Evolutionary conservation across 257 asterid species (phyloP), one percentile per base, ranked within the genome.

Genomic region (Penstemon eatonii): DNA sequence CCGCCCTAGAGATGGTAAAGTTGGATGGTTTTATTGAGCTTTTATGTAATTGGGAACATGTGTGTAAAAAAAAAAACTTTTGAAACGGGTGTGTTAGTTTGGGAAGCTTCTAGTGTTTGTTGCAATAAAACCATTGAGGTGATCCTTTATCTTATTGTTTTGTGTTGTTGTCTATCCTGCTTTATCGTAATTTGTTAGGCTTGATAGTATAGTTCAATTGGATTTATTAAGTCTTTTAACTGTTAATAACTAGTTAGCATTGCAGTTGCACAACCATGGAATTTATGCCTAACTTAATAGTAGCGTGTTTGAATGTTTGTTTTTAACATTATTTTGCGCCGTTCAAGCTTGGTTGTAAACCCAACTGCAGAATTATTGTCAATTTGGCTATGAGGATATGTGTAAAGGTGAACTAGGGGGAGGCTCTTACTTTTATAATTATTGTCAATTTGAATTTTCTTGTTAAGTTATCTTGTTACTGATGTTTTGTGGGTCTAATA

Each of bases 111-210:
- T 65, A 44, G 49, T 56, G 41, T 67, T 70, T 53, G 49, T 63
- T 67, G 61, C 56, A 63, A 74, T 71, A 67, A 78, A 25, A 51
- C 60, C 60, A 41, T 68, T 60, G 56, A 57, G 70, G 69, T 50
- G 39, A 52, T 56, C 41, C 65, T 62, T 63, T 71, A 45, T 55
- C 70, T 61, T 62, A 45, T 18, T 51, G 11, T 37, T 38, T 74
- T 52, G 43, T 62, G 49, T 52, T 68, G 25, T 54, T 12, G 15
- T 55, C 1, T 10, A 36, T 13, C n/a, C 38, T 59, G 60, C 56
- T 47, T 47, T 50, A 6, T 70, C 70, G n/a, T 46, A 56, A 8
- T 57, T 19, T 40, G 25, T 44, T 25, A 25, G 33, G 33, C 33
- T 25, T 25, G 33, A 25, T 25, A 25, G 33, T 25, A 25, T 25